Conservation (phyloP, 371 early-diverging fungal species). For the Lichtheimia corymbifera region DNA sequence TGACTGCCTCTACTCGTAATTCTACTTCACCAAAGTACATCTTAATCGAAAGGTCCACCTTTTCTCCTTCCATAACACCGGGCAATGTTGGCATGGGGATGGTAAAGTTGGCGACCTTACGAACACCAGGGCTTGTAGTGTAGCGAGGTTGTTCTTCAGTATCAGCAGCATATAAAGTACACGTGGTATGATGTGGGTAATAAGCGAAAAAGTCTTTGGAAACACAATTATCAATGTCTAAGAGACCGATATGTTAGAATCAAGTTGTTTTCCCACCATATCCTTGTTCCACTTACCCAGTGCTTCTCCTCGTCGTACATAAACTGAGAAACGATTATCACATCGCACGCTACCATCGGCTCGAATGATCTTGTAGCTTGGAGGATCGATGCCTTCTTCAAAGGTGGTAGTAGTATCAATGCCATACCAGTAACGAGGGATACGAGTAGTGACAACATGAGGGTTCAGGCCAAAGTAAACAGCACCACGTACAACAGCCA, state of each 20-base stretch:
- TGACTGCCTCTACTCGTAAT: constrained; percentile 53
- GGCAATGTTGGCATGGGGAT: constrained; percentile 50
- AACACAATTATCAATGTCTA: constrained; percentile 43
- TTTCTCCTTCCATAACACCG: constrained; percentile 44
- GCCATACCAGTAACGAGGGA: constrained; percentile 61
- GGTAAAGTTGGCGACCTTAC: constrained; percentile 49
- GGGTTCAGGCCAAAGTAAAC: constrained; percentile 56
- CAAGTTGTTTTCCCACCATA: background rate
- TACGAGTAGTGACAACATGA: constrained; percentile 51
- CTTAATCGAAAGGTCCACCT: constrained; percentile 44
- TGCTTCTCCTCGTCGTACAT: constrained; percentile 43
- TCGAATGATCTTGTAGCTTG: constrained; percentile 43
- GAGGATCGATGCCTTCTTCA: constrained; percentile 53
- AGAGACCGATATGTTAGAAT: background rate
- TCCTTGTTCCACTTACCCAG: constrained; percentile 23
- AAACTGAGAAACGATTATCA: constrained; percentile 49
- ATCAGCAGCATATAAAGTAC: constrained; percentile 50
- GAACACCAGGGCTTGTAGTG: constrained; percentile 43
- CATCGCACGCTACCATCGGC: constrained; percentile 50
- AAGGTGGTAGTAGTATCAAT: constrained; percentile 54
- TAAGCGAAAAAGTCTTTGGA: constrained; percentile 54
- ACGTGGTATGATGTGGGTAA: constrained; percentile 54
- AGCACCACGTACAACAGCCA: constrained; percentile 52
- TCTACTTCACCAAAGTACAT: constrained; percentile 54
- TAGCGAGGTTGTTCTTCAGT: constrained; percentile 47